A percentile compares a stretch with the other conserved stretches of the same genome.
phyloP scores from a whole-genome alignment of 495 filamentous ascomycete species.

The Talaromyces thailandensis region DNA sequence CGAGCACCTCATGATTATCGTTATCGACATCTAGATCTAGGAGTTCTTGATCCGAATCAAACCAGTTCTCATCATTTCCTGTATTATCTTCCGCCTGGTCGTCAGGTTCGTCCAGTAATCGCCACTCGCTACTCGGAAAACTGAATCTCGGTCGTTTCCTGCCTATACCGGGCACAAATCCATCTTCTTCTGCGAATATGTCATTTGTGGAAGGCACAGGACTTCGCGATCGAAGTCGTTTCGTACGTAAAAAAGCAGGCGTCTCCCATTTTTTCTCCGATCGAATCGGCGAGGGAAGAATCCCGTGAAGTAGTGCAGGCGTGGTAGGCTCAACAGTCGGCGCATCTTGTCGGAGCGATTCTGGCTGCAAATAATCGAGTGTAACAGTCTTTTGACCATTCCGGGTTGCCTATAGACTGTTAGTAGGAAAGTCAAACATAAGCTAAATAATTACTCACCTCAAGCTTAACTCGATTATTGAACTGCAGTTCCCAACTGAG shows the following conservation, averaged over 20 bases:
- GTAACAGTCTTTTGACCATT: conserved; percentile 1
- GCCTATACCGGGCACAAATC: conserved; percentile 49
- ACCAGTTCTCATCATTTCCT: conserved; percentile 3
- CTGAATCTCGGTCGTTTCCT: conserved; percentile 70
- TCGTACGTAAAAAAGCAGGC: conserved; percentile 65
- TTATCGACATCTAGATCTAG: background rate
- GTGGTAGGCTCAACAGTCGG: conserved; percentile 16
- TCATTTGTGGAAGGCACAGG: conserved; percentile 50
- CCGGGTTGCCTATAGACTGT: background rate
- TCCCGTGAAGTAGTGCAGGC: background rate
- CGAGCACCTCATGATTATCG: background rate
- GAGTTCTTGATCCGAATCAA: background rate
- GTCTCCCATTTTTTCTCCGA: conserved; percentile 44
- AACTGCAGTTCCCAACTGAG: conserved; percentile 70
- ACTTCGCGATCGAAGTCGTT: conserved; percentile 50
- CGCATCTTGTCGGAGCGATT: background rate
- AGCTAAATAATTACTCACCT: conserved; percentile 33
- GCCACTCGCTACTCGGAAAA: conserved; percentile 58
- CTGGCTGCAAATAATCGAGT: conserved; percentile 1
- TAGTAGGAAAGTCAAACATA: background rate
- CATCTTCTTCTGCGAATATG: conserved; percentile 65
- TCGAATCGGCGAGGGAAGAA: background rate
- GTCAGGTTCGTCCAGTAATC: conserved; percentile 54
- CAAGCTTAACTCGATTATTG: conserved; percentile 44
- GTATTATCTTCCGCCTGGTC: conserved; percentile 46